phyloP scores from a whole-genome alignment of 257 asterid species.

The Lavandula angustifolia region DNA sequence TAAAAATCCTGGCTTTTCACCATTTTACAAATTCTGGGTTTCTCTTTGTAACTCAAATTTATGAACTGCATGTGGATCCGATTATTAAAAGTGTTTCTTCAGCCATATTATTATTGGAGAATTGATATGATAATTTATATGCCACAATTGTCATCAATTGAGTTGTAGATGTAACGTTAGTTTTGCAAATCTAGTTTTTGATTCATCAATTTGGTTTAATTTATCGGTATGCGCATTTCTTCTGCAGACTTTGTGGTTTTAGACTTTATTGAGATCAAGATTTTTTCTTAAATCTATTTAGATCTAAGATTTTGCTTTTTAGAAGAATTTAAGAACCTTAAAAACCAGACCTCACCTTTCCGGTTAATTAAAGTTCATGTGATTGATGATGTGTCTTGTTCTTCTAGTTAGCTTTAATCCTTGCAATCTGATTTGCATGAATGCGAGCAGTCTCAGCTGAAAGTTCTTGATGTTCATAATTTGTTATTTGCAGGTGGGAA shows the following conservation, averaged over 20 bases:
- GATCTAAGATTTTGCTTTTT: constrained; percentile 35
- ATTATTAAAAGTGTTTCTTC: constrained; percentile 4
- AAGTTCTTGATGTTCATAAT: constrained; percentile 9
- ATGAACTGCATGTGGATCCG: constrained; percentile 17
- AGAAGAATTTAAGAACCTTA: constrained; percentile 19
- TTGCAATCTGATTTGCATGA: background rate
- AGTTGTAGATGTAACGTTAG: background rate
- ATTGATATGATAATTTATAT: background rate
- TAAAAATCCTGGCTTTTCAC: background rate
- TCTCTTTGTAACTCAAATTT: background rate
- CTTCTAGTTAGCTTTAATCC: background rate
- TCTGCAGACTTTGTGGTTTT: constrained; percentile 15
- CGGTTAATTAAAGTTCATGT: constrained; percentile 32
- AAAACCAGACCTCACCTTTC: constrained; percentile 27
- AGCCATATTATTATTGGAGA: background rate
- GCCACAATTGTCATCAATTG: too few relatives aligned
- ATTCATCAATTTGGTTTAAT: constrained; percentile 27
- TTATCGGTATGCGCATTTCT: constrained; percentile 4
- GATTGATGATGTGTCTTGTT: constrained; percentile 31
- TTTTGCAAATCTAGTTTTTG: constrained; percentile 16
- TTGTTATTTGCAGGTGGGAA: constrained; percentile 39
- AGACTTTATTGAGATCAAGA: constrained; percentile 2
- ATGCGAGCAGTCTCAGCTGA: background rate
- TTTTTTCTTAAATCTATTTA: constrained; percentile 20
- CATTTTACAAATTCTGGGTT: background rate